Evolutionary conservation across 2,329 filamentous ascomycete species (phyloP).

Genomic region (Rhynchosporium graminicola): DNA sequence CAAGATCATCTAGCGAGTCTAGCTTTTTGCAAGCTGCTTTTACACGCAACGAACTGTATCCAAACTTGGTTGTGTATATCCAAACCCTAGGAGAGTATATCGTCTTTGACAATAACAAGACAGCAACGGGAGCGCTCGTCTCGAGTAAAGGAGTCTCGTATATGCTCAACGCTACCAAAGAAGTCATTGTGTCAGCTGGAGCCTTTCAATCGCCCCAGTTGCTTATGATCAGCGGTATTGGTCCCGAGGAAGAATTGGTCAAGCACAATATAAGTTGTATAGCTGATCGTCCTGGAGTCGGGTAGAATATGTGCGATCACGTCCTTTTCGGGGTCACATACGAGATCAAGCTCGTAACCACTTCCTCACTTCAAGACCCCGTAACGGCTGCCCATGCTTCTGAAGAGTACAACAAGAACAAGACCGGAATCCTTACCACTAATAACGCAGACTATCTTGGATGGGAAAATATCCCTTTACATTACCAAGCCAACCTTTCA

Average conservation of each 20-base stretch:
- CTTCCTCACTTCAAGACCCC: neutral
- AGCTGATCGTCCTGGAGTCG: constrained; percentile 51
- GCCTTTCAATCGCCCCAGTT: constrained; percentile 51
- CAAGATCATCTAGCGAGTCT: constrained; percentile 24
- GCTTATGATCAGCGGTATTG: constrained; percentile 29
- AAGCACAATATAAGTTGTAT: constrained; percentile 37
- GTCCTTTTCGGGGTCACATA: constrained; percentile 32
- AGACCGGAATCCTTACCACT: no score
- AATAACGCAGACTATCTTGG: constrained; percentile 41
- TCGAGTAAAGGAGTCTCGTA: constrained; percentile 40
- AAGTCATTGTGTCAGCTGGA: constrained; percentile 48
- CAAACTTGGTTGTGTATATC: constrained; percentile 19
- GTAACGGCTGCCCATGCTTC: no score
- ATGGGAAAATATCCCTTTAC: constrained; percentile 39
- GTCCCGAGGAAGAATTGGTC: constrained; percentile 51
- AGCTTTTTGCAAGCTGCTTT: constrained; percentile 12
- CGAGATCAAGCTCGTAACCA: constrained; percentile 38
- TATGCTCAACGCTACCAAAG: constrained; percentile 19
- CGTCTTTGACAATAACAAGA: constrained; percentile 25
- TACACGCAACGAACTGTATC: constrained; percentile 10
- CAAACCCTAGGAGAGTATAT: constrained; percentile 26
- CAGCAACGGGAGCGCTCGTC: constrained; percentile 40
- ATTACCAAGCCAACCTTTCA: constrained; percentile 35
- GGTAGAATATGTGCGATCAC: constrained; percentile 50
- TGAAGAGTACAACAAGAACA: no score